Base-by-base conservation (phyloP, 2,329 filamentous ascomycete species). In the Chalaropsis ovoidea region DNA sequence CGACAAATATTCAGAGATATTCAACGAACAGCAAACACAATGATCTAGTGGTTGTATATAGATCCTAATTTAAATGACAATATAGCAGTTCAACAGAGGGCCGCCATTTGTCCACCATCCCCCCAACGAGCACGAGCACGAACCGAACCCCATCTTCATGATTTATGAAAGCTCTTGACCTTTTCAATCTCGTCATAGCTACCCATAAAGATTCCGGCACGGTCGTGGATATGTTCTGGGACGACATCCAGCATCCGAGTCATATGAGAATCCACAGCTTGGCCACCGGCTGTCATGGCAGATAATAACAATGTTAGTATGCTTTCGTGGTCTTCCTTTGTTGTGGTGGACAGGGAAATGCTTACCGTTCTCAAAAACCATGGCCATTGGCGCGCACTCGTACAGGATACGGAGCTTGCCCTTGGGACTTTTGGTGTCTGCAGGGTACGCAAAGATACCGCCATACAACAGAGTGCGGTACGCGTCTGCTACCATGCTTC, bases 381-480 rank as follows among this genome's bases (percentile, higher is more conserved):
- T 89, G 27, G 94, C 94, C 94, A 99, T 99, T 47, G 94, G 94
- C 15, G 94, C 94, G 75, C 94, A 99, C 80, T 99, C 94, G 78
- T 99, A 99, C 72, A 99, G 76, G 70, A 99, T 99, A 70, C 94
- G 84, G 70, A 99, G 83, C 81, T 99, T 99, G 71, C 94, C 94
- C 85, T 97, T 99, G 69, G 92, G 90, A 73, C 88, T 95, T 86
- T 99, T 97, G 81, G 92, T 95, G 74, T 99, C 94, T 15, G 93
- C 90, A 0, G 94, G 94, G 75, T 99, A 99, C 56, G 94, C 94
- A 76, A 99, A 99, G 74, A 99, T 89, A 70, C 94, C 94, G 68
- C 94, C 94, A 75, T 99, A 99, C 67, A 97, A 78, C 69, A 99
- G 78, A 15, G 94, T 99, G 61, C 94, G 87, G 79, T 99, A 99